A percentile compares a stretch with the other conserved stretches of the same genome.
Evolutionary conservation across 495 filamentous ascomycete species (phyloP).

Genomic region (Glutinoglossum americanum): DNA sequence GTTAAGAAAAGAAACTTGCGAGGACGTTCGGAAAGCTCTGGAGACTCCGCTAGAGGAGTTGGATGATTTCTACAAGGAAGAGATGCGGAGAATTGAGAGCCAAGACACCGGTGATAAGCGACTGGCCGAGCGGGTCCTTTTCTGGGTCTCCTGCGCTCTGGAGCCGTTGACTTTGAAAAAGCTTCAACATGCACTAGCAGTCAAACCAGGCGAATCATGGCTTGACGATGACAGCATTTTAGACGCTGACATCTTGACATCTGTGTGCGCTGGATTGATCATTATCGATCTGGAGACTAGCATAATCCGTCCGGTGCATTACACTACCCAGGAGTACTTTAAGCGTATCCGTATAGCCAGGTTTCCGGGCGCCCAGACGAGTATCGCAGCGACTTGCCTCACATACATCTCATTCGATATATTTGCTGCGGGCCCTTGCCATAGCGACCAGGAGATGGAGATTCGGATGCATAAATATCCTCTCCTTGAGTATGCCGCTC

Average conservation of each 20-base stretch:
- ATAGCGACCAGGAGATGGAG: constrained; percentile 13
- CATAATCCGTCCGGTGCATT: constrained; percentile 32
- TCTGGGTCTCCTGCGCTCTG: constrained; percentile 24
- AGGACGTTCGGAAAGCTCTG: constrained; percentile 17
- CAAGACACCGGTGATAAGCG: constrained; percentile 11
- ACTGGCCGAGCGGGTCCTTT: constrained; percentile 11
- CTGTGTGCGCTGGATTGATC: constrained; percentile 31
- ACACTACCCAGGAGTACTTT: constrained; percentile 31
- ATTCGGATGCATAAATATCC: too few species aligned
- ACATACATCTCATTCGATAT: constrained; percentile 23
- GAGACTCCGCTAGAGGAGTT: constrained; percentile 14
- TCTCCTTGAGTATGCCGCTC: constrained; percentile 19
- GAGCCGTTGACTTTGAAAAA: constrained; percentile 21
- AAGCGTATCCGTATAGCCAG: constrained; percentile 14
- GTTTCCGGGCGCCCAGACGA: constrained; percentile 17
- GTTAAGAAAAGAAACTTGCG: constrained; percentile 13
- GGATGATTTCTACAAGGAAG: constrained; percentile 20
- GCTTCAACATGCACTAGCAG: constrained; percentile 26
- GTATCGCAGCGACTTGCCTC: constrained; percentile 9
- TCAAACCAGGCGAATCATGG: constrained; percentile 11
- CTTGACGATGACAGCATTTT: constrained; percentile 22
- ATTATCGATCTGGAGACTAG: constrained; percentile 24
- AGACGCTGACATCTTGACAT: constrained; percentile 19
- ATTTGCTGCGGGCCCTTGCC: constrained; percentile 13
- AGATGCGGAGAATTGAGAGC: constrained; percentile 22